Conservation (phyloP, 331 rosid genomes). For the Stylosanthes scabra region DNA sequence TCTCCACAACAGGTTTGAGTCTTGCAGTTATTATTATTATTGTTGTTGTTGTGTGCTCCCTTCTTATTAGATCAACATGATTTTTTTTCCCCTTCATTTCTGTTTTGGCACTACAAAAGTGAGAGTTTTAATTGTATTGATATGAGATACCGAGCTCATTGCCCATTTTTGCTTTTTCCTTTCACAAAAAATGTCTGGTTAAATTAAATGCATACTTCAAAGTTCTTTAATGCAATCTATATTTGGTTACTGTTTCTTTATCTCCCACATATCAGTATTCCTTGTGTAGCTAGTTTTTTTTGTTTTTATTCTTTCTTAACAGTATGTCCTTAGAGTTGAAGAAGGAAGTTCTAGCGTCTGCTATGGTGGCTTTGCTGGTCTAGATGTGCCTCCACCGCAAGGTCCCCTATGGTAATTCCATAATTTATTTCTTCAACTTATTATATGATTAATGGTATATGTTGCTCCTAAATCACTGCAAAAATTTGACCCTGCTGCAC, state of each 20-base stretch:
- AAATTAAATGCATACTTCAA: neutral
- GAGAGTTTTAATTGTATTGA: constrained; percentile 1
- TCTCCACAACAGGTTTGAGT: constrained; percentile 69
- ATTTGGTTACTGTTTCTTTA: constrained; percentile 3
- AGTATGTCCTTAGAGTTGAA: constrained; percentile 69
- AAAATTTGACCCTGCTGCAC: neutral
- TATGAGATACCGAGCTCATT: neutral
- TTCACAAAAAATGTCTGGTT: neutral
- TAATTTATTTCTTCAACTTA: neutral
- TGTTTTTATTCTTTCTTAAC: constrained; percentile 11
- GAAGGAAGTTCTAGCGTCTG: constrained; percentile 60
- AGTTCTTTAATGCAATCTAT: constrained; percentile 8
- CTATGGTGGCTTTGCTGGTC: constrained; percentile 64
- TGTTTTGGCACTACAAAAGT: constrained; percentile 10
- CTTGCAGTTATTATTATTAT: constrained; percentile 14
- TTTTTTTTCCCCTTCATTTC: neutral
- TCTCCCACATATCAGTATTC: constrained; percentile 1
- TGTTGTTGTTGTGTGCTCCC: neutral
- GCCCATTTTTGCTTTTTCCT: constrained; percentile 4
- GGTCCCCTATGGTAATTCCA: constrained; percentile 79
- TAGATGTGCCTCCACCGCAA: constrained; percentile 79
- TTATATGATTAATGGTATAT: neutral
- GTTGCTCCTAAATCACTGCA: neutral
- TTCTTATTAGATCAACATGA: constrained; percentile 15
- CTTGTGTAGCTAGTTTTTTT: neutral